Evolutionary conservation across 2,329 filamentous ascomycete species (phyloP).

Genomic region (Pseudocercospora fuligena): DNA sequence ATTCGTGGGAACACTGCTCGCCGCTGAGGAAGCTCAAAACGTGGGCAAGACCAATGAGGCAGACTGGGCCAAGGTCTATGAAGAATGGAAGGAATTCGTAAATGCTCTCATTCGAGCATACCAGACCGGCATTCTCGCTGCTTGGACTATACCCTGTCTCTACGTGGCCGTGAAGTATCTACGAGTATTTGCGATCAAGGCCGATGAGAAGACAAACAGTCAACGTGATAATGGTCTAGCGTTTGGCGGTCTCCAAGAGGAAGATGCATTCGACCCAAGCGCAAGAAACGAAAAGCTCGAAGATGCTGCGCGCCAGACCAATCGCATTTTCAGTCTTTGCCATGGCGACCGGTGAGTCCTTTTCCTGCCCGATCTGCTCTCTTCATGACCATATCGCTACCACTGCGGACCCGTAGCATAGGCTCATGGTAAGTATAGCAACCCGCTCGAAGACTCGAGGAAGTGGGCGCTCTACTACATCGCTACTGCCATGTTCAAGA

Average conservation of each 20-base stretch:
- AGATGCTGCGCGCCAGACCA: constrained; percentile 87
- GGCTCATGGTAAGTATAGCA: constrained; percentile 56
- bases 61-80: constrained; percentile 84
- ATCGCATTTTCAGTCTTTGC: constrained; percentile 89
- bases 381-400: background rate
- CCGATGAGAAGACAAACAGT: constrained; percentile 71
- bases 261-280: constrained; percentile 78
- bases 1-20: constrained; percentile 73
- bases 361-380: background rate
- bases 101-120: constrained; percentile 81
- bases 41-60: constrained; percentile 49
- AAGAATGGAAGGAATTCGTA: constrained; percentile 84
- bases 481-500: constrained; percentile 95
- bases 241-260: constrained; percentile 69
- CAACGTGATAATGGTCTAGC: constrained; percentile 46
- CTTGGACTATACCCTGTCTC: constrained; percentile 91
- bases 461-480: constrained; percentile 99
- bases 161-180: constrained; percentile 88
- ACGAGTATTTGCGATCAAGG: constrained; percentile 85
- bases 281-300: constrained; percentile 85
- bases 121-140: constrained; percentile 73
- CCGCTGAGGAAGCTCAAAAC: constrained; percentile 62
- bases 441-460: constrained; percentile 81
- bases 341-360: constrained; percentile 78
- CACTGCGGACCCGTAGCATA: constrained; percentile 18